Evolutionary conservation across 768 basidiomycete species (phyloP).

Genomic region (Hemileccinum impolitum): DNA sequence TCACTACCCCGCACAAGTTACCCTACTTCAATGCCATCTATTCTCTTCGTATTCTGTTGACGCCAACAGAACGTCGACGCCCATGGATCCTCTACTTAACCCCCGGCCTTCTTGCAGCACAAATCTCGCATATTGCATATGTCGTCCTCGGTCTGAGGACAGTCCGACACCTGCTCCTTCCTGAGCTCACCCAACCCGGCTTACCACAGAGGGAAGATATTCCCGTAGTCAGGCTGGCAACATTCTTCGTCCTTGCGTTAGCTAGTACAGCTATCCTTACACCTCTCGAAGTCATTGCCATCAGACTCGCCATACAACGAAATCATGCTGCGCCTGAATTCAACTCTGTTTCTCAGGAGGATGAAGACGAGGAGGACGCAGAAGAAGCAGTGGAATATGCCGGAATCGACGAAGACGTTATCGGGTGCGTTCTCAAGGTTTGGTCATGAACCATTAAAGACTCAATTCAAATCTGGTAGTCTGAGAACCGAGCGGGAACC

Average conservation of each 20-base stretch:
- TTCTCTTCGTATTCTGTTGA: constrained; percentile 68
- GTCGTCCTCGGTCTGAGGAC: constrained; percentile 41
- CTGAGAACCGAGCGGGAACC: constrained; percentile 77
- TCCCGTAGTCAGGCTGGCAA: constrained; percentile 44
- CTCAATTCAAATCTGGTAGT: constrained; percentile 34
- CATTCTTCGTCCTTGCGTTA: constrained; percentile 56
- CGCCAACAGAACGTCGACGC: constrained; percentile 72
- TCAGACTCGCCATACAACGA: constrained; percentile 77
- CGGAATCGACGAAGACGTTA: constrained; percentile 77
- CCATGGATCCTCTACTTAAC: constrained; percentile 83
- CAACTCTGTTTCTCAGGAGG: constrained; percentile 72
- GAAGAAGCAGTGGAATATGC: constrained; percentile 61
- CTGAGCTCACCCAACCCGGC: constrained; percentile 42
- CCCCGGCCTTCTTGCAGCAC: constrained; percentile 54
- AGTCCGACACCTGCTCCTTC: constrained; percentile 53
- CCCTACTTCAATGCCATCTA: constrained; percentile 56
- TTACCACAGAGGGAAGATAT: constrained; percentile 39
- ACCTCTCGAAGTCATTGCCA: constrained; percentile 78
- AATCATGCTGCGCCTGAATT: constrained; percentile 76
- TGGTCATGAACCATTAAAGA: background rate
- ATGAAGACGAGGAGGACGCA: constrained; percentile 50
- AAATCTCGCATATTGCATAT: constrained; percentile 44
- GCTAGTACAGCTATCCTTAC: constrained; percentile 59
- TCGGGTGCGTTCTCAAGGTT: constrained; percentile 51
- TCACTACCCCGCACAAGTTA: constrained; percentile 79